phyloP scores from a whole-genome alignment of 768 basidiomycete genomes.

The Phaffia tasmanica region DNA sequence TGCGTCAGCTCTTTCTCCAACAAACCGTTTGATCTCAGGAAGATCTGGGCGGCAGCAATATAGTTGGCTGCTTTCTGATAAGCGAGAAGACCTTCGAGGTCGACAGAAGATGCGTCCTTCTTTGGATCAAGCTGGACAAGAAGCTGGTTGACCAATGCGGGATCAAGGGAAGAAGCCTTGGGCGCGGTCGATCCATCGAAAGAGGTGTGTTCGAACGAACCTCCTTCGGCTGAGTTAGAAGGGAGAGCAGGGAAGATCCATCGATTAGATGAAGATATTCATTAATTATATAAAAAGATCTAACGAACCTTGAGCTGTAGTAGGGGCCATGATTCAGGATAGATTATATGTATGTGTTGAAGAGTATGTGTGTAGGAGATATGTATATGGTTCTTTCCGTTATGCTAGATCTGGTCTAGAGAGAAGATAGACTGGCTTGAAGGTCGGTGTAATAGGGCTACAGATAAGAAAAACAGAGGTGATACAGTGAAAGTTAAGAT shows the following conservation, averaged over 20 bases:
- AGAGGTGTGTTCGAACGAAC: slow-evolving; percentile 21
- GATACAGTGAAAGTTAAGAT: background rate
- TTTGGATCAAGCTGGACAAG: slow-evolving; percentile 18
- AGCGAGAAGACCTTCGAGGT: slow-evolving; percentile 35
- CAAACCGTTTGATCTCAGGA: slow-evolving; percentile 60
- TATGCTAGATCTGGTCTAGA: background rate
- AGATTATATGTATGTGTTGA: slow-evolving; percentile 1
- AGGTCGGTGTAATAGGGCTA: background rate
- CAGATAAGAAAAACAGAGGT: background rate
- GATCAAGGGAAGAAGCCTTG: slow-evolving; percentile 12
- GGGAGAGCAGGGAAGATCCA: background rate
- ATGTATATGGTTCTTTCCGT: background rate
- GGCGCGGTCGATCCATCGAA: slow-evolving; percentile 25
- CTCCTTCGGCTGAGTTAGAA: slow-evolving; percentile 19
- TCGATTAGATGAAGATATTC: background rate
- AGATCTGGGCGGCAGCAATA: slow-evolving; percentile 60
- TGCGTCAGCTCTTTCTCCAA: slow-evolving; percentile 49
- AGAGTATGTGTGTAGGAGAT: background rate
- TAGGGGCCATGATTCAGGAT: background rate
- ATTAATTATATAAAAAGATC: background rate
- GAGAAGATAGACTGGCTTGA: background rate
- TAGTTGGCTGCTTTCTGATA: slow-evolving; percentile 37
- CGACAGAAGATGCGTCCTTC: slow-evolving; percentile 14
- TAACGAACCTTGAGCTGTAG: slow-evolving; percentile 12
- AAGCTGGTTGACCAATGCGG: slow-evolving; percentile 11